Evolutionary conservation across 2,329 filamentous ascomycete species (phyloP), one percentile per base, ranked within the genome.

Genomic region (Fusarium sp.): DNA sequence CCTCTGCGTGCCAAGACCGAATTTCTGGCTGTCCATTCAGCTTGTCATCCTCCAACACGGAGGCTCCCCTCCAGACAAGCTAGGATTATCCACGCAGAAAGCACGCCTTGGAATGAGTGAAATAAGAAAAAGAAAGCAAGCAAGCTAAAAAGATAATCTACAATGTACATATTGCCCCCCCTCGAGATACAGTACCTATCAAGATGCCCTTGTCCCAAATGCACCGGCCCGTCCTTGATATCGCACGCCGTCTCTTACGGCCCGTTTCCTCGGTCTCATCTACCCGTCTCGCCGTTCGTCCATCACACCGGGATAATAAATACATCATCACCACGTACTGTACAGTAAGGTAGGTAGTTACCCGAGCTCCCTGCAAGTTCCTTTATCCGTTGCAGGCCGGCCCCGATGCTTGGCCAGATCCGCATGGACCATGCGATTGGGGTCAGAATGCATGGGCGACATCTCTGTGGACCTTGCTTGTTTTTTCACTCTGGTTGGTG

Each of bases 361-460:
- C 44, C 44, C 44, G 24, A 49, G 29, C 29, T 44, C 35, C 24
- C 16, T 24, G 12, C 27, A 29, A 29, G 44, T 51, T 22, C 27
- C n/a, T 53, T 64, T 65, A 60, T 42, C 69, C 59, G 53, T 62
- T 46, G 22, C 29, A 49, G 58, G 29, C 44, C 27, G n/a, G n/a
- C 42, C 6, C 5, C 59, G 36, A 22, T 59, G 27, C 31, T 33
- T 44, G 29, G 53, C 49, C 59, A 67, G 71, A 69, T 57, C 59
- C 67, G 75, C 75, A 77, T 77, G 59, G 70, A 62, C 69, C 73
- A 73, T 61, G 55, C 40, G 67, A 70, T 74, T 77, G 69, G 67
- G 63, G 44, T 57, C 20, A 40, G 38, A 59, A 71, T 35, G 63
- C 57, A 61, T 65, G 62, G 56, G 17, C 49, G n/a, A 55, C 35